Conservation (phyloP, 108 stramenopile genomes). For the Fragilaria crotonensis region DNA sequence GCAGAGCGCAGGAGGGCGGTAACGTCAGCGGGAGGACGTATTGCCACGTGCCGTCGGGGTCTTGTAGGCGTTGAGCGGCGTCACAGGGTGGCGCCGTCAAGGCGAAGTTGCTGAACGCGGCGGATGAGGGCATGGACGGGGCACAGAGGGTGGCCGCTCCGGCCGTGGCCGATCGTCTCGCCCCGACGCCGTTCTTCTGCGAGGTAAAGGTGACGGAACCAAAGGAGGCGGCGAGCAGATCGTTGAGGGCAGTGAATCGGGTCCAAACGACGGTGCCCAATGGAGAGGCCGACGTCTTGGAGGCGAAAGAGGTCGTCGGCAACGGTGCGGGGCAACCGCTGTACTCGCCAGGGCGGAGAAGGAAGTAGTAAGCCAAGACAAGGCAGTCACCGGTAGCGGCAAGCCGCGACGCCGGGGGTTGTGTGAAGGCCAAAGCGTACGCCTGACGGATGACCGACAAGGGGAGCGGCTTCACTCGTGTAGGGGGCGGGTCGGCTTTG, state of each 20-base stretch:
- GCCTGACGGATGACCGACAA: conserved; percentile 5
- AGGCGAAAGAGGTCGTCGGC: background rate
- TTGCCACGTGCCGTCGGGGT: background rate
- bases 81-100: background rate
- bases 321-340: background rate
- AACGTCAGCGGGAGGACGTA: background rate
- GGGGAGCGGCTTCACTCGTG: conserved; percentile 37
- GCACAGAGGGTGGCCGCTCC: background rate
- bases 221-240: conserved; percentile 1
- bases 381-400: conserved; percentile 27
- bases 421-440: background rate
- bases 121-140: background rate
- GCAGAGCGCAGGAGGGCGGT: conserved; percentile 8
- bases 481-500: too few species aligned
- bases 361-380: conserved; percentile 47
- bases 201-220: conserved; percentile 20
- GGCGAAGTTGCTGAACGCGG: background rate
- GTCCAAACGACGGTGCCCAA: background rate
- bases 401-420: background rate
- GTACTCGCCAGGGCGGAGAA: conserved; percentile 9
- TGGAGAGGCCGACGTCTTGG: background rate
- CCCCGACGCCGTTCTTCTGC: conserved; percentile 9
- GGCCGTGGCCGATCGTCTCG: conserved; percentile 15
- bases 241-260: background rate
- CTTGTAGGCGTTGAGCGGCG: background rate